Evolutionary conservation across 768 basidiomycete species (phyloP).

Genomic region (Chalciporus chontae): DNA sequence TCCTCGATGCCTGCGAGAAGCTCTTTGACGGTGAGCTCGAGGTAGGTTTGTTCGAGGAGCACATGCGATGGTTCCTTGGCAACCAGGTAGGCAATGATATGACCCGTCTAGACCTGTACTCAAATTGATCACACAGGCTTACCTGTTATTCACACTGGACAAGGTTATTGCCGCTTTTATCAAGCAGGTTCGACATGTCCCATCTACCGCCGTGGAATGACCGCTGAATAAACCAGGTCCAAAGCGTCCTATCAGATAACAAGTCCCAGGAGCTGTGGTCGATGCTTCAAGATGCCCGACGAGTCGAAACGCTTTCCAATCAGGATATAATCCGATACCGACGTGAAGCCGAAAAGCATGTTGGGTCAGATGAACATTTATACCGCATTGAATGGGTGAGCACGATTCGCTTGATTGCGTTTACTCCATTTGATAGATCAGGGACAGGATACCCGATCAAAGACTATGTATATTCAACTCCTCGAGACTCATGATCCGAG

Average conservation of each 20-base stretch:
- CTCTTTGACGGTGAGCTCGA: constrained; percentile 93
- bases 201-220: neutral
- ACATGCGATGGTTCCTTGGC: constrained; percentile 92
- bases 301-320: constrained; percentile 46
- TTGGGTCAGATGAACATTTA: constrained; percentile 71
- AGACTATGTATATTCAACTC: constrained; percentile 58
- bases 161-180: constrained; percentile 84
- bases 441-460: constrained; percentile 50
- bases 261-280: constrained; percentile 85
- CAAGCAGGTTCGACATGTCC: constrained; percentile 68
- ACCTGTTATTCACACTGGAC: constrained; percentile 90
- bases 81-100: constrained; percentile 56
- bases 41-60: constrained; percentile 89
- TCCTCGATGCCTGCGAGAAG: constrained; percentile 89
- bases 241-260: constrained; percentile 78
- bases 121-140: constrained; percentile 59
- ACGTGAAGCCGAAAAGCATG: constrained; percentile 72
- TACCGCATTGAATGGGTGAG: constrained; percentile 78
- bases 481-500: constrained; percentile 64
- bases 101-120: neutral
- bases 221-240: constrained; percentile 53
- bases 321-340: constrained; percentile 76
- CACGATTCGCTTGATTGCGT: neutral
- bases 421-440: constrained; percentile 12
- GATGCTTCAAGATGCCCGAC: constrained; percentile 64